Evolutionary conservation across 495 filamentous ascomycete species (phyloP).

Genomic region (Neurospora sp.): DNA sequence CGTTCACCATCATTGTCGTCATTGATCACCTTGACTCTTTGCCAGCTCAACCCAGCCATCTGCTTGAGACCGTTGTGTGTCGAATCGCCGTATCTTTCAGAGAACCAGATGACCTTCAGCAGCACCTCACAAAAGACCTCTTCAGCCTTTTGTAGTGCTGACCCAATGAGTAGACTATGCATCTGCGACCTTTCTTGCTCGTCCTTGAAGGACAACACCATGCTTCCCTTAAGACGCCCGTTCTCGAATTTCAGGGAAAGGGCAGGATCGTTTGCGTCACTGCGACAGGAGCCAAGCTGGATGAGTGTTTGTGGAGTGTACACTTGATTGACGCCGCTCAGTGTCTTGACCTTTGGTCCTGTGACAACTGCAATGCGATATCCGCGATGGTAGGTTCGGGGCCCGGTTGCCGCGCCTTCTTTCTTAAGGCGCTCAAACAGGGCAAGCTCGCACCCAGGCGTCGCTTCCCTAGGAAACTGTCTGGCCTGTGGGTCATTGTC

Average conservation of each 20-base stretch:
- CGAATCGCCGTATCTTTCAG: slow-evolving; percentile 40
- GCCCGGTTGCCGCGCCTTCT: slow-evolving; percentile 55
- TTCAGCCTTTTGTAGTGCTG: slow-evolving; percentile 49
- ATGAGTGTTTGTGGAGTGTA: slow-evolving; percentile 51
- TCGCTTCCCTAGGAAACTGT: slow-evolving; percentile 63
- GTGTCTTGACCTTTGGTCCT: slow-evolving; percentile 59
- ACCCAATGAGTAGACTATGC: slow-evolving; percentile 61
- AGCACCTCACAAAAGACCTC: slow-evolving; percentile 51
- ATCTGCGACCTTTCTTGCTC: slow-evolving; percentile 53
- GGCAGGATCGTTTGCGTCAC: slow-evolving; percentile 54
- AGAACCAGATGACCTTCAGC: slow-evolving; percentile 52
- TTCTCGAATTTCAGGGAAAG: slow-evolving; percentile 61
- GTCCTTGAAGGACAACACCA: slow-evolving; percentile 66
- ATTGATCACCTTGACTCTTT: slow-evolving; percentile 45
- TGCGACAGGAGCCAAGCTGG: slow-evolving; percentile 61
- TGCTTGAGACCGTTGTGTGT: slow-evolving; percentile 30
- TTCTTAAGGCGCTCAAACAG: slow-evolving; percentile 60
- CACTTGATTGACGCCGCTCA: slow-evolving; percentile 61
- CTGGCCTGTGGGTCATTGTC: slow-evolving; percentile 53
- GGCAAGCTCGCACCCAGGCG: slow-evolving; percentile 54
- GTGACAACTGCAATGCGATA: slow-evolving; percentile 69
- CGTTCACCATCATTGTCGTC: slow-evolving; percentile 33
- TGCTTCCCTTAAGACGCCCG: slow-evolving; percentile 51
- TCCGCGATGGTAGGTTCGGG: slow-evolving; percentile 59
- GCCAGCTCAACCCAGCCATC: slow-evolving; percentile 38